These are phyloP conservation scores for Diplosphaera chodatii DNA, from an alignment of 139 green algal genomes.

Conservation along the genomic window DNA sequence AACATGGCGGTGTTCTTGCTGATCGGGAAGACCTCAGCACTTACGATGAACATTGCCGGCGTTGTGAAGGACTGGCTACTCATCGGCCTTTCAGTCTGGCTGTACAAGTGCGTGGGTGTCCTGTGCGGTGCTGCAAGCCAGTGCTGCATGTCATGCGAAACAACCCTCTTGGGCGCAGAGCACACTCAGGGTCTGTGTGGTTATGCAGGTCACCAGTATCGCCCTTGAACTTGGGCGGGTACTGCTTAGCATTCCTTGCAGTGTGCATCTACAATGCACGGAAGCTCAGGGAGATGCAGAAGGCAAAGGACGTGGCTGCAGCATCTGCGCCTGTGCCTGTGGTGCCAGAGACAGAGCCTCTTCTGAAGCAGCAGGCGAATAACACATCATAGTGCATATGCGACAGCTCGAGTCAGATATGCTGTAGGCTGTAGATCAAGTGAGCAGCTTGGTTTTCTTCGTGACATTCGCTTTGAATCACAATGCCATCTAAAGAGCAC, in stretches of 20 bases:
- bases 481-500: too few species aligned
- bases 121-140: too few species aligned
- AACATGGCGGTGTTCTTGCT: constrained; percentile 89
- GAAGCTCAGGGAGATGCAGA: constrained; percentile 26
- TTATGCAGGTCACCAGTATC: constrained; percentile 41
- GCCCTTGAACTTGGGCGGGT: constrained; percentile 53
- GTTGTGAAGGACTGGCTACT: constrained; percentile 76
- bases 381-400: too few species aligned
- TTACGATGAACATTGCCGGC: constrained; percentile 82
- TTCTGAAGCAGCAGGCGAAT: neutral
- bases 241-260: constrained; percentile 57
- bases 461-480: too few species aligned
- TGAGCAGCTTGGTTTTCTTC: too few species aligned
- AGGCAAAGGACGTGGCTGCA: neutral
- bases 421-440: too few species aligned
- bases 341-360: neutral
- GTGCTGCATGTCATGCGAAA: too few species aligned
- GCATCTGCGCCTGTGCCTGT: too few species aligned
- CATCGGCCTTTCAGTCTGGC: constrained; percentile 38
- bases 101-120: constrained; percentile 10
- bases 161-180: too few species aligned
- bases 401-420: too few species aligned
- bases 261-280: constrained; percentile 61
- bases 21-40: constrained; percentile 73
- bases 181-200: too few species aligned